Evolutionary conservation across 2,329 filamentous ascomycete genomes (phyloP), one percentile per base, ranked within the genome.

Genomic region (Ceratocystis papillata): DNA sequence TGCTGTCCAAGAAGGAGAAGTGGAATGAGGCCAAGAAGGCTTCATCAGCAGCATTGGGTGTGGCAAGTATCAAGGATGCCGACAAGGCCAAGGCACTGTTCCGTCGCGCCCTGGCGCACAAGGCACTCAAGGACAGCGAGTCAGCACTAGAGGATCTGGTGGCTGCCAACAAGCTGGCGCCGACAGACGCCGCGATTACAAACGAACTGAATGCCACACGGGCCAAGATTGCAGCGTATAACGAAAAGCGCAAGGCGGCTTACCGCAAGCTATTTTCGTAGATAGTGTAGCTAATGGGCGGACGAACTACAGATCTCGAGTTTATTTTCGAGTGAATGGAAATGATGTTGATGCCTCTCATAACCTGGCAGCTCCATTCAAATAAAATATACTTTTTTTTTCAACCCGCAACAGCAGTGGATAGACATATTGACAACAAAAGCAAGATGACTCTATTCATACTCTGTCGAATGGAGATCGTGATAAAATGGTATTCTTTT

Each of bases 81-180:
- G 93, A 97, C 74, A 87, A 87, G 75, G 93, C 88, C 68, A 99
- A 99, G 82, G 92, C 89, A 1, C 82, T 89, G 64, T 99, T 89
- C 79, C 85, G 94, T 69, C 87, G 90, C 68, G 94, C 86, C 33
- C 78, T 88, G 67, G 90, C 93, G n/a, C 77, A 84, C 69, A 80
- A 87, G 64, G 86, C 84, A 37, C 78, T 88, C 72, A 96, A 90
- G 81, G 90, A 94, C 71, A 90, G 96, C 72, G 93, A 96, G 48
- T 80, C 80, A 20, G 93, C 91, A 5, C 77, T 94, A 46, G 81
- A 83, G 70, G 87, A 89, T 72, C 83, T 96, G 61, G 81, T 88
- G 69, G 83, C 87, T 74, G 94, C 93, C 0, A 84, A 86, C 76
- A 83, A 82, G 72, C 79, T 96, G 64, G 85, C 82, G 0, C 92